These are phyloP conservation scores for Panicum hallii DNA, from an alignment of 202 grass and related monocot species.

Conservation along the genomic window DNA sequence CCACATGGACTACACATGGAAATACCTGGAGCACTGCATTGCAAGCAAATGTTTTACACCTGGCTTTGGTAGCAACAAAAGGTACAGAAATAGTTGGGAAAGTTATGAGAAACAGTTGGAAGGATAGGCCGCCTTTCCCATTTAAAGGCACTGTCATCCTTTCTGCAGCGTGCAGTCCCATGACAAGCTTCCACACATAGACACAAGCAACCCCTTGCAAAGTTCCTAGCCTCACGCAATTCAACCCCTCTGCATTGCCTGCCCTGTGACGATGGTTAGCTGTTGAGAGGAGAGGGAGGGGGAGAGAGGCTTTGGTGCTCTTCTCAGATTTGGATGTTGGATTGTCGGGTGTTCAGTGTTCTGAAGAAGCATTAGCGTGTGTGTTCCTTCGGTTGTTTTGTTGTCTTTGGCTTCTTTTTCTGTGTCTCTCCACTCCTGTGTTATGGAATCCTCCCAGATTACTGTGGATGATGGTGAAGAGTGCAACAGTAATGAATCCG, in stretches of 20 bases:
- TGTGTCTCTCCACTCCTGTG: neutral
- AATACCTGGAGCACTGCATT: constrained; percentile 64
- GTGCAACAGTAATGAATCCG: constrained; percentile 84
- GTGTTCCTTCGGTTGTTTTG: constrained; percentile 33
- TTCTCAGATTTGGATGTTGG: constrained; percentile 9
- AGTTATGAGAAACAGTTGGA: constrained; percentile 60
- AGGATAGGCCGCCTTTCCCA: constrained; percentile 57
- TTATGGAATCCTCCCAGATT: constrained; percentile 59
- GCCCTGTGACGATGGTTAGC: constrained; percentile 14
- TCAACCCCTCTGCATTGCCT: constrained; percentile 23
- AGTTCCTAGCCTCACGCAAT: constrained; percentile 34
- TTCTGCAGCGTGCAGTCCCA: constrained; percentile 58
- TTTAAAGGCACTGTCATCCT: constrained; percentile 57
- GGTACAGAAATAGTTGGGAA: constrained; percentile 63
- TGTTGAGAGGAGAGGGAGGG: neutral
- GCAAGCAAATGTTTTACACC: constrained; percentile 56
- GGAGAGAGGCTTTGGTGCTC: neutral
- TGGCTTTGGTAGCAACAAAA: constrained; percentile 59
- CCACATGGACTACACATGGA: constrained; percentile 73
- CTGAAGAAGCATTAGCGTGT: constrained; percentile 17
- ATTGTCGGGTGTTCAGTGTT: constrained; percentile 13
- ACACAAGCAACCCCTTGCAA: constrained; percentile 23
- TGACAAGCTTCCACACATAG: constrained; percentile 33
- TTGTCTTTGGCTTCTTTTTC: constrained; percentile 11
- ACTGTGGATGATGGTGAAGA: constrained; percentile 67